Base-by-base conservation (phyloP, 192 early-diverging fungal genomes). In the Glomus cerebriforme region DNA sequence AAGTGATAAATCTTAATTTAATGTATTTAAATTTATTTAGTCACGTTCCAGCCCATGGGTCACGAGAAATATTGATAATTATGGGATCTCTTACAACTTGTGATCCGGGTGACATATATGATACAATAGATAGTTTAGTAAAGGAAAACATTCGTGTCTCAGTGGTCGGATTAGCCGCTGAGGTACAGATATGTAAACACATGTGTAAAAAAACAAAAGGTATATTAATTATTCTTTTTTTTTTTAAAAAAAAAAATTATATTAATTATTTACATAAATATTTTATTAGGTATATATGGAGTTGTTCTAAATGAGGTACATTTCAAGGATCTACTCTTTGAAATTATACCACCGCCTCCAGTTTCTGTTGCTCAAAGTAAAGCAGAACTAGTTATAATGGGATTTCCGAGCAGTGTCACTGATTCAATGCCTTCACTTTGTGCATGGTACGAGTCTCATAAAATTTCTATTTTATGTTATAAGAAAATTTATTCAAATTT, bases 51-150 rank as follows among this genome's bases (percentile, higher is more conserved):
- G 85, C 90, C 4, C 97, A 99, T 76, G 95, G 95, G 64, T 91
- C 93, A 2, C 89, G 93, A 26, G 97, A 99, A 80, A 88, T 97
- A 58, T 77, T 98, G 3, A 85, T 96, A n/a, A 86, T 99, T 1
- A 92, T 93, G 80, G 96, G 92, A 1, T 93, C 96, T 0, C 85
- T 99, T 31, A 96, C 95, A 2, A 95, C 97, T 0, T 97, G 95
- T 79, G 97, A 99, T 81, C 97, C 97, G 6, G 94, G 92, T 2
- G 91, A 99, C 72, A 96, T 99, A 34, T 87, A 91, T 71, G 89
- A 93, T 43, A 98, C 97, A 0, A 88, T 97, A 54, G 83, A 85
- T 37, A 78, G 85, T 22, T 81, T 98, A 32, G 86, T 89, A 69
- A 68, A 80, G 8, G 91, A 96, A 32, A 83, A 87, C 47, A 91